Percentiles rank a stretch among this genome's conserved stretches.
phyloP scores from a whole-genome alignment of 805 yeast genomes.

The Jamesozyma lodderae region DNA sequence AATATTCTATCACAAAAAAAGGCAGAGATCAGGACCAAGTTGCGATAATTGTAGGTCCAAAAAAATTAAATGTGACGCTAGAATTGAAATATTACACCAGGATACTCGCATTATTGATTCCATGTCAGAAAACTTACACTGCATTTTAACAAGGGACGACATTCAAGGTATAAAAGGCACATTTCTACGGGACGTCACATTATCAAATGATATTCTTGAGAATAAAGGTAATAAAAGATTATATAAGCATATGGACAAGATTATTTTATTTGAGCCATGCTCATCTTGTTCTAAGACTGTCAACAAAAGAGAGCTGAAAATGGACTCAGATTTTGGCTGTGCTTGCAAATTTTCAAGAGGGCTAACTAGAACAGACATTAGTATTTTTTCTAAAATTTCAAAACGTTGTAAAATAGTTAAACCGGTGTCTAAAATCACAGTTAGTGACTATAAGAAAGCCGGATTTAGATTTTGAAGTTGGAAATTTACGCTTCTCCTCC shows the following conservation, averaged over 20 bases:
- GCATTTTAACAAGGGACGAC: slow-evolving; percentile 1
- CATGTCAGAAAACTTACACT: slow-evolving; percentile 18
- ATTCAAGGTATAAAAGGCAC: slow-evolving; percentile 6
- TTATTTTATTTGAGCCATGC: slow-evolving; percentile 46
- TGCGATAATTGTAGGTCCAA: slow-evolving; percentile 63
- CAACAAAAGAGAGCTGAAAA: slow-evolving; percentile 1
- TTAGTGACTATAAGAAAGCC: slow-evolving; percentile 15
- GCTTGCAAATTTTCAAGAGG: slow-evolving; percentile 46
- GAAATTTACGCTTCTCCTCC: background rate
- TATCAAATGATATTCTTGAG: slow-evolving; percentile 1
- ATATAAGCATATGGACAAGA: slow-evolving; percentile 25
- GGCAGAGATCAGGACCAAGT: slow-evolving; percentile 68
- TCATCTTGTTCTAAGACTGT: slow-evolving; percentile 38
- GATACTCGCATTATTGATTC: slow-evolving; percentile 16
- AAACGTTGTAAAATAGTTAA: background rate
- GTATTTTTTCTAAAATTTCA: slow-evolving; percentile 15
- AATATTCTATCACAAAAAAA: slow-evolving; percentile 10
- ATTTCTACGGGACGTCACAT: background rate
- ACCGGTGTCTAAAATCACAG: slow-evolving; percentile 8
- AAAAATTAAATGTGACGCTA: slow-evolving; percentile 69
- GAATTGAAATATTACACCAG: slow-evolving; percentile 35
- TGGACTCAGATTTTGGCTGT: background rate
- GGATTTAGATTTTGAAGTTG: slow-evolving; percentile 9
- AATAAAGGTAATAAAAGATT: slow-evolving; percentile 4
- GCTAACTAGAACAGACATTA: slow-evolving; percentile 39